Base-by-base conservation (phyloP, 129 eudicot genomes). In the Flaveria bidentis region DNA sequence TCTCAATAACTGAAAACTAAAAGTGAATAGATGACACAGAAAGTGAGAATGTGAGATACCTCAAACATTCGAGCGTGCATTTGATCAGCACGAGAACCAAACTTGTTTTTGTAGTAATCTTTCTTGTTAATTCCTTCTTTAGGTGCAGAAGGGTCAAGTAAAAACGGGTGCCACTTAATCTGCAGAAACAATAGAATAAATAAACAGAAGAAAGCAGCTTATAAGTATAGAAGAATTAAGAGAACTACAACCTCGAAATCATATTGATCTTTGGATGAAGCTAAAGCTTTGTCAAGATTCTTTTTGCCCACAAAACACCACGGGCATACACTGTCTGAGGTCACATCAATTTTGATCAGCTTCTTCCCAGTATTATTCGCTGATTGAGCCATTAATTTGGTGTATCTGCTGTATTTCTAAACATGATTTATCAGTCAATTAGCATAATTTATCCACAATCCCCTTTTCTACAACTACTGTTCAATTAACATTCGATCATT, bases 291-390 rank as follows among this genome's bases (percentile, higher is more conserved):
- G 84, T 94, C 99, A 28, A 91, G 88, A 83, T 91, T 89, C 82
- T 75, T 94, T 83, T 94, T 94, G 45, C 99, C 99, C 78, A 94
- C 97, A 76, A 80, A 91, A 83, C 97, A 91, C 99, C 99, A 94
- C 25, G 97, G 99, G 63, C 99, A 94, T 6, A 91, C 96, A 52
- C 86, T 91, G 83, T 94, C 98, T 30, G 96, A 77, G 66, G 82
- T 94, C 71, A 87, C 75, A 25, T 94, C 98, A 72, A 91, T 86
- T 62, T 51, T 81, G 71, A 91, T 86, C 41, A 84, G 87, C 82
- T 94, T 91, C 87, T 89, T 94, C 8, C 67, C 93, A 15, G 76
- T 58, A 72, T 62, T 69, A 28, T 58, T 77, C 52, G 68, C 53
- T 80, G 90, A 81, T 61, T 86, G 85, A 69, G 96, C 92, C 92